These are phyloP conservation scores for Hamamelis virginiana DNA, from an alignment of 164 flowering plant genomes.

Conservation along the genomic window DNA sequence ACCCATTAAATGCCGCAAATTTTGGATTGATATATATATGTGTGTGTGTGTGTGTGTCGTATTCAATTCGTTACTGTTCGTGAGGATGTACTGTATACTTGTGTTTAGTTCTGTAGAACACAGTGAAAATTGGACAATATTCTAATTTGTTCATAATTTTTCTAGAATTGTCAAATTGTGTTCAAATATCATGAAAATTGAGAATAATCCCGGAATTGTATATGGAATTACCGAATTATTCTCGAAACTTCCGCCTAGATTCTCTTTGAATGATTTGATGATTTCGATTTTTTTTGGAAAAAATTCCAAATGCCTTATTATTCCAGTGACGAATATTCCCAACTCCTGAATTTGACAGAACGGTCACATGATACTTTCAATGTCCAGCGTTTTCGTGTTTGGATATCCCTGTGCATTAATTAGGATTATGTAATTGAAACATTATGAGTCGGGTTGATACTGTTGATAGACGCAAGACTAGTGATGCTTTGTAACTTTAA, in stretches of 20 bases:
- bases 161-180: background rate
- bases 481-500: too few relatives aligned
- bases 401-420: too few relatives aligned
- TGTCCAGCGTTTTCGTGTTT: too few relatives aligned
- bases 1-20: background rate
- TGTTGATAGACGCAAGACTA: too few relatives aligned
- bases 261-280: background rate
- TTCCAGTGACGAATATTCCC: too few relatives aligned
- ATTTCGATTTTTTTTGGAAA: background rate
- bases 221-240: background rate
- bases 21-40: background rate
- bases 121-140: background rate
- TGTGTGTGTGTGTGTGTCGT: background rate
- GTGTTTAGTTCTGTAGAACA: too few relatives aligned
- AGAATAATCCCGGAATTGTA: background rate
- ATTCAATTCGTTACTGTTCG: background rate
- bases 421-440: too few relatives aligned
- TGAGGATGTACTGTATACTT: too few relatives aligned
- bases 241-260: background rate
- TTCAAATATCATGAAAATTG: background rate
- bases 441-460: too few relatives aligned
- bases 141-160: constrained; percentile 1
- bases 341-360: too few relatives aligned
- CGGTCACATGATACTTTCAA: too few relatives aligned
- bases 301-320: background rate